Evolutionary conservation across 2,329 filamentous ascomycete genomes (phyloP).

Genomic region (Fusarium albidum): DNA sequence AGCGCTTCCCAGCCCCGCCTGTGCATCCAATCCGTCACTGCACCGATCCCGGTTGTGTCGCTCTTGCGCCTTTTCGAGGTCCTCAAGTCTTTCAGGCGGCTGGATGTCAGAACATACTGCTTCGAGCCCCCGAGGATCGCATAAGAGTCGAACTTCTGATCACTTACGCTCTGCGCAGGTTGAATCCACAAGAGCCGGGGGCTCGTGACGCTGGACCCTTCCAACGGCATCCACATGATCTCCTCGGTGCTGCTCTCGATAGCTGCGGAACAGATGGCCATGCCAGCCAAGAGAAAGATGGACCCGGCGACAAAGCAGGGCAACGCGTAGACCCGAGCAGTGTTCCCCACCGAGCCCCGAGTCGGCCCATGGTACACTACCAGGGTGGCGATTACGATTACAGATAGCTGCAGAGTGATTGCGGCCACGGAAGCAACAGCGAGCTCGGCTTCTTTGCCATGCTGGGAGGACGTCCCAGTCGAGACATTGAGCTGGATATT

Average conservation of each 20-base stretch:
- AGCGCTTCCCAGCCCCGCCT: neutral
- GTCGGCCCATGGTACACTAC: neutral
- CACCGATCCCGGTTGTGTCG: no score
- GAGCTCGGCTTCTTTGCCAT: neutral
- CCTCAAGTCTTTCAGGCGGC: neutral
- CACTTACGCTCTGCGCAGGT: neutral
- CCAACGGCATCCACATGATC: neutral
- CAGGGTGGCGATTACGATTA: neutral
- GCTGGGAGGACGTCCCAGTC: neutral
- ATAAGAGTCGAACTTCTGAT: neutral
- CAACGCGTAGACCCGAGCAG: neutral
- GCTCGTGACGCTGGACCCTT: no score
- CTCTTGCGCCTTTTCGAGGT: no score
- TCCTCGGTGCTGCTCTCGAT: neutral
- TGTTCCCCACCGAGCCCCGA: neutral
- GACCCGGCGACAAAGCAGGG: neutral
- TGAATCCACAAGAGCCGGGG: neutral
- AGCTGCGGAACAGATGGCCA: neutral
- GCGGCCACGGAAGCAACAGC: neutral
- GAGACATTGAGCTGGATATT: neutral
- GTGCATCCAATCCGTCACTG: no score
- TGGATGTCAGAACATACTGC: neutral
- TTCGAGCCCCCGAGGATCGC: neutral
- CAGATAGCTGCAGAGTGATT: neutral
- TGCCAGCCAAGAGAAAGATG: neutral